A percentile compares a stretch with the other conserved stretches of the same genome.
phyloP scores from a whole-genome alignment of 2,329 filamentous ascomycete species.

The Herpotrichia juniperi region DNA sequence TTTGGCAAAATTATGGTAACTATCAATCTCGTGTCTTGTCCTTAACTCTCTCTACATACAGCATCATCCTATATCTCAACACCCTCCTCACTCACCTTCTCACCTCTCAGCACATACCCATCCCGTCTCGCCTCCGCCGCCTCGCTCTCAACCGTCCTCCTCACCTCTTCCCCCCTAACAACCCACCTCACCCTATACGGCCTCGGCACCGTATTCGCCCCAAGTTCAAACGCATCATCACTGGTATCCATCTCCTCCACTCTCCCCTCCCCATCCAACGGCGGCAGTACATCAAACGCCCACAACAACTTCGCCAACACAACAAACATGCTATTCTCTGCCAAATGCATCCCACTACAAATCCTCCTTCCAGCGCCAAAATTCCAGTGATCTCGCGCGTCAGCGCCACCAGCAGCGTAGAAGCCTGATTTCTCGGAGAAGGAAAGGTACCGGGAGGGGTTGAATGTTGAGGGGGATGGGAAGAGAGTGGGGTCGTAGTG shows the following conservation, averaged over 20 bases:
- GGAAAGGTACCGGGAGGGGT: constrained; percentile 52
- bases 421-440: constrained; percentile 33
- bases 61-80: constrained; percentile 1
- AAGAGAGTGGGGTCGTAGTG: constrained; percentile 47
- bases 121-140: constrained; percentile 32
- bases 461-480: constrained; percentile 46
- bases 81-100: constrained; percentile 23
- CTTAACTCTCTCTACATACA: background rate
- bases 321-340: constrained; percentile 51
- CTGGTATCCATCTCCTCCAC: constrained; percentile 43
- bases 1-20: no score
- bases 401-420: constrained; percentile 42
- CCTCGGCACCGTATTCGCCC: constrained; percentile 40
- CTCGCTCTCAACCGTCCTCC: constrained; percentile 28
- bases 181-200: constrained; percentile 33
- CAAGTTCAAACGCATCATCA: constrained; percentile 41
- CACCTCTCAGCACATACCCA: constrained; percentile 39
- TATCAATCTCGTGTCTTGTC: background rate
- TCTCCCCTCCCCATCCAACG: constrained; percentile 40
- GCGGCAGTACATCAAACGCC: constrained; percentile 53
- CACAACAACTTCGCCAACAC: constrained; percentile 55
- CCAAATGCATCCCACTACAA: constrained; percentile 51
- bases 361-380: constrained; percentile 53
- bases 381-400: constrained; percentile 39
- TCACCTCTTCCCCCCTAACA: constrained; percentile 27